phyloP scores from a whole-genome alignment of 129 eudicot species.

The Lonicera japonica region DNA sequence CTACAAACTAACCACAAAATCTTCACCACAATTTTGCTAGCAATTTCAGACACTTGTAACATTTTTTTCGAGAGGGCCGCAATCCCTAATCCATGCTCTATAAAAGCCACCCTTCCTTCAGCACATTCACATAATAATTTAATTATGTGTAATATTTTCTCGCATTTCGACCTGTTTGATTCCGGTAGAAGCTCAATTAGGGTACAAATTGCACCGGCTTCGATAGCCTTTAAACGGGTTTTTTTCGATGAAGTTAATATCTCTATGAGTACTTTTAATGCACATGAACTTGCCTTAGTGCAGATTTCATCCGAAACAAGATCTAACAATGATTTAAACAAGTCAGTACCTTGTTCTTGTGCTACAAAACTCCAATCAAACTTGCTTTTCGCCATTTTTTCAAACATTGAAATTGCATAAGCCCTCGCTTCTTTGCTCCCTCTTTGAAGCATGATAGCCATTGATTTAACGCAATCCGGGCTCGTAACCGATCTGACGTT shows the following conservation, averaged over 20 bases:
- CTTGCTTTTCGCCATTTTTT: constrained; percentile 36
- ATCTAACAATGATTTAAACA: constrained; percentile 68
- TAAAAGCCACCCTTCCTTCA: constrained; percentile 68
- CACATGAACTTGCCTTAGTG: constrained; percentile 57
- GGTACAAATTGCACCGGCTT: constrained; percentile 68
- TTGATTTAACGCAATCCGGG: constrained; percentile 52
- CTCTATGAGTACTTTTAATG: constrained; percentile 44
- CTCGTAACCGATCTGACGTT: constrained; percentile 20
- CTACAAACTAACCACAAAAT: constrained; percentile 51
- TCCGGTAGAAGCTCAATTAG: constrained; percentile 70
- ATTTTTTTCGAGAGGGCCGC: constrained; percentile 51
- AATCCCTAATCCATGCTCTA: constrained; percentile 60
- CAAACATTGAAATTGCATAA: constrained; percentile 46
- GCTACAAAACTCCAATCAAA: constrained; percentile 37
- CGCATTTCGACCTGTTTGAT: constrained; percentile 56
- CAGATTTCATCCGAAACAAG: constrained; percentile 60
- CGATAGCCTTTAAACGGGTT: constrained; percentile 57
- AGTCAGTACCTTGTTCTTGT: constrained; percentile 55
- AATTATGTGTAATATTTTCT: constrained; percentile 44
- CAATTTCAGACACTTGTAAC: constrained; percentile 40
- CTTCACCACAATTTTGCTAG: constrained; percentile 59
- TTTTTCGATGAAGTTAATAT: constrained; percentile 50
- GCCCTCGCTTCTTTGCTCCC: constrained; percentile 69
- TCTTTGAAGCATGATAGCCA: constrained; percentile 60
- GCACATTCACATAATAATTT: constrained; percentile 64